Evolutionary conservation across 2,329 filamentous ascomycete species (phyloP).

Genomic region (Diaporthe caulivora): DNA sequence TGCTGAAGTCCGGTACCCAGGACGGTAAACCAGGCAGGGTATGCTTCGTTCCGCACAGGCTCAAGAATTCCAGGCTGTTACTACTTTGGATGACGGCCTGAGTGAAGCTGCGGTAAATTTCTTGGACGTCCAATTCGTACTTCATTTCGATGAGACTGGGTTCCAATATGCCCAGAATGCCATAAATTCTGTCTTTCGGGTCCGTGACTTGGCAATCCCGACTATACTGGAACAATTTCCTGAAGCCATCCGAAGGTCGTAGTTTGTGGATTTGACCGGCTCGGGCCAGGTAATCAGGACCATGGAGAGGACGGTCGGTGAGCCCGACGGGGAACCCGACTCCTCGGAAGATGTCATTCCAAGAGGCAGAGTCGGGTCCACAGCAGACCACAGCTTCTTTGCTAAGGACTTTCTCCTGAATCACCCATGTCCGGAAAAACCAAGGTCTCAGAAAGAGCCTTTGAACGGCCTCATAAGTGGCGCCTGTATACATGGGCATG

Average conservation of each 20-base stretch:
- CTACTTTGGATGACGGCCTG: neutral
- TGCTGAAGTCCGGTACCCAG: neutral
- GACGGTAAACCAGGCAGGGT: neutral
- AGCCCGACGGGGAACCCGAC: too few relatives aligned
- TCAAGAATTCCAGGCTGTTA: neutral
- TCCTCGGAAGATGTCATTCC: neutral
- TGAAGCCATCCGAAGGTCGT: neutral
- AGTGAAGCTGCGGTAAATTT: neutral
- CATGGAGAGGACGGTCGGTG: neutral
- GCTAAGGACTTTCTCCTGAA: conserved; percentile 19
- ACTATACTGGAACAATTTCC: neutral
- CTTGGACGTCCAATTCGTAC: neutral
- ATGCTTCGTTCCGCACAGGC: neutral
- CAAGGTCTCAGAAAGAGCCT: neutral
- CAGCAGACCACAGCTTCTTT: conserved; percentile 14
- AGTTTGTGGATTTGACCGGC: neutral
- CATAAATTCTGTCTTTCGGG: neutral
- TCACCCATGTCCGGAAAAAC: conserved; percentile 23
- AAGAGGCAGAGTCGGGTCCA: conserved; percentile 12
- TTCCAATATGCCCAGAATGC: neutral
- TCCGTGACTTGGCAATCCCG: neutral
- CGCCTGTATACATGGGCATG: neutral
- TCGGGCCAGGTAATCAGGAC: neutral
- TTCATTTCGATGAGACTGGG: neutral
- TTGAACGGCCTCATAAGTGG: neutral